These are phyloP conservation scores for Bryoerythrophyllum caledonicum DNA, from an alignment of 225 moss, liverwort and hornwort species.

Conservation along the genomic window DNA sequence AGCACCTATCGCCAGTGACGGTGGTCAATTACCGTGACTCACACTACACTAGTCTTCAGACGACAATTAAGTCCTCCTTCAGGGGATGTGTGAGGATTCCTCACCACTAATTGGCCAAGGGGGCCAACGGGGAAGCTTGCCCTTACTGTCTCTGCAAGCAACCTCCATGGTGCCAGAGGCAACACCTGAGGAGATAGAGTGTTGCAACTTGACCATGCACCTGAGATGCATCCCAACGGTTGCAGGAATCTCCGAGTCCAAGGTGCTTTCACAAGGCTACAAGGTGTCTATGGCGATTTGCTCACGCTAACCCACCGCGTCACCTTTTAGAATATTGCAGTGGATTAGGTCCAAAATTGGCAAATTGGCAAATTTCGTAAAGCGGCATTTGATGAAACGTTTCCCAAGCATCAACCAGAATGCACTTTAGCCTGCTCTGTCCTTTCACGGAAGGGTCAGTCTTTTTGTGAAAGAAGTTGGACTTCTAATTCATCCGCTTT, in stretches of 20 bases:
- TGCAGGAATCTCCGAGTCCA: not conserved
- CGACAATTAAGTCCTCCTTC: no score
- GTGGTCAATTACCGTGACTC: no score
- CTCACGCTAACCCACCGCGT: not conserved
- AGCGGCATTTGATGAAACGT: not conserved
- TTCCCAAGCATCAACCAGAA: no score
- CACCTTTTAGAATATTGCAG: not conserved
- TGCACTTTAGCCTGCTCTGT: not conserved
- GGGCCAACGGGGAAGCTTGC: no score
- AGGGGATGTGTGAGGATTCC: no score
- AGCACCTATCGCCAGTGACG: not conserved
- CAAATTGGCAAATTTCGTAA: not conserved
- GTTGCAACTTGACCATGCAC: not conserved
- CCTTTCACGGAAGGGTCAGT: no score
- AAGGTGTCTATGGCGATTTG: not conserved
- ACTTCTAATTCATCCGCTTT: no score
- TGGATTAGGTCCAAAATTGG: not conserved
- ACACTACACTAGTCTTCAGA: no score
- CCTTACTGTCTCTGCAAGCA: not conserved
- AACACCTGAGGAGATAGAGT: not conserved
- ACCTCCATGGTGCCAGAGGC: not conserved
- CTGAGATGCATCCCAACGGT: no score
- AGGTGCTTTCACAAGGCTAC: not conserved
- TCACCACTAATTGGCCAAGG: no score
- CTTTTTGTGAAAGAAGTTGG: no score